These are phyloP conservation scores for Lentinula guzmanii DNA, from an alignment of 768 basidiomycete species.

Conservation along the genomic window DNA sequence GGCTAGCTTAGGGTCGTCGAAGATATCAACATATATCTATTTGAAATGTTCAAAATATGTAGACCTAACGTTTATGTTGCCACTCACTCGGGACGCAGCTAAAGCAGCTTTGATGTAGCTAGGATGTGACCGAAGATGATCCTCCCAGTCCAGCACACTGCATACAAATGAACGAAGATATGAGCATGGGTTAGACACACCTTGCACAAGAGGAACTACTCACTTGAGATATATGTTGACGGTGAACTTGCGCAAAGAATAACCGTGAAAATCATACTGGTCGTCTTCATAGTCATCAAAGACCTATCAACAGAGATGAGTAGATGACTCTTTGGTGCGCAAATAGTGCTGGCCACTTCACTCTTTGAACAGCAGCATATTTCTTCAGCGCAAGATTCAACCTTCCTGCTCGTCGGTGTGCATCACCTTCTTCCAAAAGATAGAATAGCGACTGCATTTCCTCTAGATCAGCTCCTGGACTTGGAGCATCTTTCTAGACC, in stretches of 20 bases:
- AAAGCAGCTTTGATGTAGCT: conserved; percentile 70
- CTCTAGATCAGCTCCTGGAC: conserved; percentile 75
- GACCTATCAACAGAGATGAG: conserved; percentile 33
- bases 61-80: conserved; percentile 7
- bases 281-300: conserved; percentile 91
- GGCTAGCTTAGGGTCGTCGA: conserved; percentile 66
- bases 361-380: conserved; percentile 72
- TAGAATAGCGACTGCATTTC: conserved; percentile 96
- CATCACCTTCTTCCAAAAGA: conserved; percentile 74
- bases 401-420: conserved; percentile 58
- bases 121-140: conserved; percentile 70
- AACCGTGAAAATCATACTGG: conserved; percentile 97
- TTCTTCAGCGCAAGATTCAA: conserved; percentile 79
- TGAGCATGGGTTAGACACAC: background rate
- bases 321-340: background rate
- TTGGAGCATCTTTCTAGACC: conserved; percentile 74
- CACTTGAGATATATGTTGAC: conserved; percentile 83
- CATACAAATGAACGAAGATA: background rate
- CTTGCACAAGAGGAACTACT: conserved; percentile 17
- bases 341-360: conserved; percentile 21
- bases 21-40: conserved; percentile 69
- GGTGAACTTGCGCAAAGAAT: conserved; percentile 85
- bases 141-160: conserved; percentile 81
- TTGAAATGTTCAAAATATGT: conserved; percentile 2
- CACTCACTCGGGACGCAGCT: conserved; percentile 57